phyloP scores from a whole-genome alignment of 768 basidiomycete species.

The Lactifluus echinatus region DNA sequence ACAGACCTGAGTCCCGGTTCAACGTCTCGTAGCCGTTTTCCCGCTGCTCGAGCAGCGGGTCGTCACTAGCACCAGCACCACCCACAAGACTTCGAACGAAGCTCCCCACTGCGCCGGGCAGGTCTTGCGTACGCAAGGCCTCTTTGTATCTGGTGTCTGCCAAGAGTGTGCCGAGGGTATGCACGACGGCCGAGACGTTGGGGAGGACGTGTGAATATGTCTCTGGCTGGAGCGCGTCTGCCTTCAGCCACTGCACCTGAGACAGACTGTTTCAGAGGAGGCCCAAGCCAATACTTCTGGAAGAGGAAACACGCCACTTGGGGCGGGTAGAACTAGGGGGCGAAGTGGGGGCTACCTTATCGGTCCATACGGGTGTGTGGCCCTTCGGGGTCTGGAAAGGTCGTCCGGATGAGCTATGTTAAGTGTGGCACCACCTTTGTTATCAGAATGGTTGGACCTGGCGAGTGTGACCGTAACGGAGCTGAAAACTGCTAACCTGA shows the following conservation, averaged over 20 bases:
- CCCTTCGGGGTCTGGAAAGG: slow-evolving; percentile 87
- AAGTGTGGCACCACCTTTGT: not conserved
- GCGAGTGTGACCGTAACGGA: not conserved
- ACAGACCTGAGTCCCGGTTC: slow-evolving; percentile 86
- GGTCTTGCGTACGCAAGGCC: slow-evolving; percentile 50
- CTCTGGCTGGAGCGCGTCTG: slow-evolving; percentile 70
- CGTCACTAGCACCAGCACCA: slow-evolving; percentile 29
- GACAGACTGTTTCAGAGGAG: slow-evolving; percentile 6
- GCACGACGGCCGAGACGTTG: slow-evolving; percentile 69
- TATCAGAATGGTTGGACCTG: not conserved
- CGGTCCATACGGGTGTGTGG: slow-evolving; percentile 79
- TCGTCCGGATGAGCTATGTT: slow-evolving; percentile 75
- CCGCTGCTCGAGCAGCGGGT: slow-evolving; percentile 55
- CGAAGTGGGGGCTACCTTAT: too few species aligned
- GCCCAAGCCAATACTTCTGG: not conserved
- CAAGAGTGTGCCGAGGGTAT: slow-evolving; percentile 87
- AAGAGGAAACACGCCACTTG: slow-evolving; percentile 4
- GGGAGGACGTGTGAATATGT: slow-evolving; percentile 64
- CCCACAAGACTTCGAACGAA: slow-evolving; percentile 36
- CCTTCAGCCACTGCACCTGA: slow-evolving; percentile 86
- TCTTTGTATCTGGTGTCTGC: slow-evolving; percentile 77
- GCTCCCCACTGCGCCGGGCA: slow-evolving; percentile 42
- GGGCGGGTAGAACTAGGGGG: slow-evolving; percentile 14
- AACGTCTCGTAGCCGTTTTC: slow-evolving; percentile 60
- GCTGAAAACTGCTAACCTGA: slow-evolving; percentile 56